Evolutionary conservation across 2,329 filamentous ascomycete genomes (phyloP), one percentile per base, ranked within the genome.

Genomic region (Anthostomella pinea): DNA sequence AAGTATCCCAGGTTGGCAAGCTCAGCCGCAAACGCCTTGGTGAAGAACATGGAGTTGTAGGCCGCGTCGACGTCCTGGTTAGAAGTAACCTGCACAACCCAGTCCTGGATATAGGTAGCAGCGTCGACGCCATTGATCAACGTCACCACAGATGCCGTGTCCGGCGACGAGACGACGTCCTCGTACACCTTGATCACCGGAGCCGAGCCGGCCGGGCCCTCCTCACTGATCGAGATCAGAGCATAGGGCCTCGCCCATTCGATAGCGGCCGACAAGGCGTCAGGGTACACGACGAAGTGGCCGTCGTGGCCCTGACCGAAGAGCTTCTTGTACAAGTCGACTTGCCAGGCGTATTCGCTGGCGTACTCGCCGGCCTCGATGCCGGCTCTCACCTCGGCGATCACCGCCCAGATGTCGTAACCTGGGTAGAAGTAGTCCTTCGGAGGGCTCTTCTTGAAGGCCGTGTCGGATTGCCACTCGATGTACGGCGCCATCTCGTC

Each of bases 41-140:
- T 52, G 37, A 56, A 67, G 43, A 68, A 67, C 52, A 67, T 59
- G 5, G 59, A 60, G 43, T 68, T 68, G 34, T 66, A 68, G 5
- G 59, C 62, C 6, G 65, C 59, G 44, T 68, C 64, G 15, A 52
- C 53, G 33, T 68, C 65, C 44, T 67, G 65, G 25, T 65, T 56
- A 13, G 51, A 42, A 41, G 47, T 54, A 40, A 36, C 63, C 45
- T 41, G 56, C 50, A 28, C 54, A 49, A 49, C 58, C 59, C 38
- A 60, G 13, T 58, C 49, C 18, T 43, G 43, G 13, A 60, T 25
- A 30, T 45, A 55, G 8, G 48, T 49, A 21, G 51, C 52, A 10
- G 58, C 56, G 8, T 60, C 56, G 8, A 52, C 30, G 3, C 53
- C 58, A 27, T 61, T 61, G 34, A 61, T 58, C 33, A 53, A 34